These are phyloP conservation scores for Zymoseptoria crescenta DNA, from an alignment of 2,329 filamentous ascomycete species.

Conservation along the genomic window DNA sequence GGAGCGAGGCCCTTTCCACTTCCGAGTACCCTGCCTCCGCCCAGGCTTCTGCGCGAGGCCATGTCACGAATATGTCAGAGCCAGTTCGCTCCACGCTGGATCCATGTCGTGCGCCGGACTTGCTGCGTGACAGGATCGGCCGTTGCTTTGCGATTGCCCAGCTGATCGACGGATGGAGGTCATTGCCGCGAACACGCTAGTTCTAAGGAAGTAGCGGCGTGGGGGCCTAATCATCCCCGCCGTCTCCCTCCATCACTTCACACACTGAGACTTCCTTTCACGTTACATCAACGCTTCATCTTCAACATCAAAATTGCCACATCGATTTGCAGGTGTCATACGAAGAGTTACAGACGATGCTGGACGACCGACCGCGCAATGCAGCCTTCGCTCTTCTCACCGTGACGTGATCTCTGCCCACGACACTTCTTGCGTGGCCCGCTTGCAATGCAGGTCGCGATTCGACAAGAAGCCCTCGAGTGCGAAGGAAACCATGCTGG, in stretches of 20 bases:
- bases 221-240: not conserved
- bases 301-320: not conserved
- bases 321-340: no score
- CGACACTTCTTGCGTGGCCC: no score
- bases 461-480: no score
- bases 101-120: not conserved
- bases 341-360: no score
- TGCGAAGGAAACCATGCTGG: no score
- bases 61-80: conserved; percentile 40
- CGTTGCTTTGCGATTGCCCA: not conserved
- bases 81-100: not conserved
- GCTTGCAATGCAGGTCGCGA: no score
- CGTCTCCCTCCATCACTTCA: not conserved
- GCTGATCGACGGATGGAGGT: not conserved
- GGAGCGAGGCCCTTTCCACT: conserved; percentile 76
- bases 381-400: no score
- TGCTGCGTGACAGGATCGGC: not conserved
- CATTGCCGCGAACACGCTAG: not conserved
- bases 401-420: no score
- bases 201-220: not conserved
- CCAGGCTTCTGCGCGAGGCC: conserved; percentile 72
- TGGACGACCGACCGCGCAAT: no score
- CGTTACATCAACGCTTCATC: no score
- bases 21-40: conserved; percentile 84
- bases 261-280: not conserved